Evolutionary conservation across 2,329 filamentous ascomycete species (phyloP), one percentile per base, ranked within the genome.

Genomic region (Colletotrichum australisinense): DNA sequence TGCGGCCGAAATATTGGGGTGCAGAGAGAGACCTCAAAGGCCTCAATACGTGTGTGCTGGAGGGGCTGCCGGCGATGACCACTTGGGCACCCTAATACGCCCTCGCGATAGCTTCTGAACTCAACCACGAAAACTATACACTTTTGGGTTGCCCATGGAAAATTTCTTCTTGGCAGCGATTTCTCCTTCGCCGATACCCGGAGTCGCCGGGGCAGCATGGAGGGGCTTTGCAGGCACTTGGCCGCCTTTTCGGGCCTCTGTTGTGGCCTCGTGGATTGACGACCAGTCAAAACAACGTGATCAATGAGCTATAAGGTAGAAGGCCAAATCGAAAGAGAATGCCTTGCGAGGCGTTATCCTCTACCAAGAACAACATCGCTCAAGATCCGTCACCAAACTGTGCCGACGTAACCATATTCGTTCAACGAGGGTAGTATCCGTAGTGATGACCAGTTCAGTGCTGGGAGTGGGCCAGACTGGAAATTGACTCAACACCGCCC

Each of bases 201-300:
- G 65, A 30, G 52, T 63, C 49, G 42, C 65, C 62, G 71, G 56
- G 53, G 55, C 38, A 64, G 55, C 35, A 67, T 35, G 30, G 55
- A 46, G 55, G 71, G 71, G 67, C 67, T 70, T 73, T 56, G 71
- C 67, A 66, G 55, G 67, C 71, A 71, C 71, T 73, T 70, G 71
- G 67, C 62, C 71, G 67, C 71, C 24, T 49, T 73, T 70, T 71
- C 56, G 67, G 72, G 72, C 72, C 72, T 38, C 72, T 72, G 49
- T 67, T 59, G 22, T 59, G 69, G 72, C 58, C 69, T 67, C 63
- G 24, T 24, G 12, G 24, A 30, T 58, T n/a, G 52, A 72, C 38
- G 68, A 32, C 72, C 68, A 71, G 38, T 52, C 52, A 72, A 71
- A 56, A 58, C 28, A 58, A 63, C 24, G 53, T 63, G 35, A 66